phyloP scores from a whole-genome alignment of 208 protist genomes.

The Leishmania tropica region DNA sequence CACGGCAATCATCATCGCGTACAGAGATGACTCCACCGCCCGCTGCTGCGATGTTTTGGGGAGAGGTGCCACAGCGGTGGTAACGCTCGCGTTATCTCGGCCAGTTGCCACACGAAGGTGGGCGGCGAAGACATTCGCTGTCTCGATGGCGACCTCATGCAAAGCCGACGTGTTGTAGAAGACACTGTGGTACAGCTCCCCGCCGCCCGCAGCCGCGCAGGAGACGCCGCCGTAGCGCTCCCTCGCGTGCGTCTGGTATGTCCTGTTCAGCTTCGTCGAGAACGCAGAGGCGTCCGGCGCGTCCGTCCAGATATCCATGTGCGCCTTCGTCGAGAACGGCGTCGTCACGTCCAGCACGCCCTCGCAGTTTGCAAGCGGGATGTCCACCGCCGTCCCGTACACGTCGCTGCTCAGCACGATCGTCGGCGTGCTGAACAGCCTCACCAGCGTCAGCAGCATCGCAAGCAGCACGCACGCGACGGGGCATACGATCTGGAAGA shows the following conservation, averaged over 20 bases:
- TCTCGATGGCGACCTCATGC: constrained; percentile 43
- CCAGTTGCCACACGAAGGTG: constrained; percentile 14
- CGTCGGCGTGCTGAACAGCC: constrained; percentile 5
- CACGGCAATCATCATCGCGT: constrained; percentile 23
- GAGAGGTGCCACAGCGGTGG: background rate
- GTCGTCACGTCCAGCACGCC: constrained; percentile 18
- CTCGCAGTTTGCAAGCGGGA: constrained; percentile 37
- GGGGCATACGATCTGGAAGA: constrained; percentile 64
- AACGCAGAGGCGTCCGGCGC: background rate
- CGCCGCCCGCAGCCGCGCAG: background rate
- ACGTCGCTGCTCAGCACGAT: constrained; percentile 32
- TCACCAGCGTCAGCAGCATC: constrained; percentile 49
- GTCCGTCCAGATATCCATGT: constrained; percentile 21
- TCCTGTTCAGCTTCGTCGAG: constrained; percentile 9
- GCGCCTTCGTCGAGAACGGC: constrained; percentile 9
- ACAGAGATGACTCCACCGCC: background rate
- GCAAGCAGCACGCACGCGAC: constrained; percentile 60
- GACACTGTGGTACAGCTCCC: background rate
- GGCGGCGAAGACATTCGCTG: constrained; percentile 40
- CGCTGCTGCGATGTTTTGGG: background rate
- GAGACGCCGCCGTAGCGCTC: background rate
- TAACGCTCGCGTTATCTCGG: background rate
- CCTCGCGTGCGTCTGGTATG: constrained; percentile 9
- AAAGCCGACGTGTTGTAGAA: constrained; percentile 47
- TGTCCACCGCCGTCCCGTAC: constrained; percentile 34